Evolutionary conservation across 352 stramenopile species (phyloP), one percentile per base, ranked within the genome.

Genomic region (Globisporangium splendens): DNA sequence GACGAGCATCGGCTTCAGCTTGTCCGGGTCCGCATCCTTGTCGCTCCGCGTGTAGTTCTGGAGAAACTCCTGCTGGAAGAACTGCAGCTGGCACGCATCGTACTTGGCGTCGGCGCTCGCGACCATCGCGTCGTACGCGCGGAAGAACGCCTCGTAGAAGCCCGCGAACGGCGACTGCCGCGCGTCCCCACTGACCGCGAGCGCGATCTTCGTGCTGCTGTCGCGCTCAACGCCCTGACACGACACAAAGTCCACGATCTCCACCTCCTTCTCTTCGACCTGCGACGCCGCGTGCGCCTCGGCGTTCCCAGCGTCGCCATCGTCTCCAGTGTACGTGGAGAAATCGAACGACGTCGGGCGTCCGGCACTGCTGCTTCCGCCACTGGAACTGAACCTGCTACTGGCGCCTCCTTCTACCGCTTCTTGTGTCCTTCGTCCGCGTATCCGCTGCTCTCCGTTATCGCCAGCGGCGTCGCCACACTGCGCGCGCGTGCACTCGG

Each of bases 21-120:
- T 24, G 28, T 35, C 28, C 28, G 28, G 28, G 28, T 35, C 28
- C 21, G 38, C 20, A 15, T 15, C 3, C 22, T 31, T n/a, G 39
- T 44, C 39, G 39, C 17, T 44, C 14, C 49, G 57, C 31, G 50
- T 54, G 18, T 47, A 8, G 76, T 63, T 2, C 52, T 72, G 2
- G 73, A 89, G 65, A 38, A 88, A 54, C 61, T 84, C 72, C 21
- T 86, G 58, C 58, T 89, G 81, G n/a, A 91, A 22, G 51, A 85
- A 87, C 20, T 81, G 69, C 24, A 93, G 50, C 50, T 89, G 74
- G 24, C 81, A 93, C 18, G 77, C 81, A 24, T 89, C 78, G 38
- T 67, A 60, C 17, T 59, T 83, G 20, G 83, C 65, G 65, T 86
- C 83, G 18, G 66, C 65, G 44, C 77, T 85, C 10, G 63, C 62